A percentile compares a stretch with the other conserved stretches of the same genome.
Conservation (phyloP, 805 yeast genomes). For the Sugiyamaella smithiae region DNA sequence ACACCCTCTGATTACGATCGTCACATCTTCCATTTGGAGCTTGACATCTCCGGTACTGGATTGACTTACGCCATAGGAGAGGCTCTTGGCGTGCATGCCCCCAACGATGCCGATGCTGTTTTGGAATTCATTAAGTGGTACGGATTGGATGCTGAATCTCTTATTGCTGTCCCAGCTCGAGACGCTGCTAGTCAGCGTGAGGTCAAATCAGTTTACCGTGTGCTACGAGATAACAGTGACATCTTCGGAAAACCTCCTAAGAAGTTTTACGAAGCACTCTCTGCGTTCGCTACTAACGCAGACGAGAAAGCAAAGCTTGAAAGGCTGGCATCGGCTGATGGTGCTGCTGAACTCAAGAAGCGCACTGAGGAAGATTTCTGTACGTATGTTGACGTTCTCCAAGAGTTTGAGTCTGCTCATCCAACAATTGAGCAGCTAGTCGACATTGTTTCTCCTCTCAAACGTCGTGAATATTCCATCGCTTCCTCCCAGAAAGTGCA, state of each 20-base stretch:
- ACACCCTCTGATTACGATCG: constrained; percentile 89
- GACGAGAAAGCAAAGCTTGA: constrained; percentile 60
- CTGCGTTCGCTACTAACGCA: constrained; percentile 67
- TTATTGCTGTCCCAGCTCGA: constrained; percentile 63
- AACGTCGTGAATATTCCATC: constrained; percentile 96
- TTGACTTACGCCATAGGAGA: constrained; percentile 92
- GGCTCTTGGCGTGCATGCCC: constrained; percentile 93
- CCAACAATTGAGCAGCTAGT: constrained; percentile 71
- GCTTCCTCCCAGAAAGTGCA: constrained; percentile 94
- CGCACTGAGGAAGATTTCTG: constrained; percentile 81
- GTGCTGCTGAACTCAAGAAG: constrained; percentile 79
- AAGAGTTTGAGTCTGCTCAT: constrained; percentile 75
- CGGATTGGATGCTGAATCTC: constrained; percentile 64
- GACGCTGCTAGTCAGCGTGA: constrained; percentile 52
- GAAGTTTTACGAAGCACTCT: constrained; percentile 82
- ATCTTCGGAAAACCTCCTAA: constrained; percentile 94
- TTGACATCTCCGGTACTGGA: constrained; percentile 87
- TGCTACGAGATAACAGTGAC: constrained; percentile 76
- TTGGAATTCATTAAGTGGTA: constrained; percentile 66
- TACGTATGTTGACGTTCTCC: constrained; percentile 77
- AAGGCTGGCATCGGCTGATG: constrained; percentile 68
- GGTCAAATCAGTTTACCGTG: constrained; percentile 78
- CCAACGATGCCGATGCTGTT: constrained; percentile 67
- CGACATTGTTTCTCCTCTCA: constrained; percentile 74
- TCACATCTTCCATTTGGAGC: constrained; percentile 94